phyloP scores from a whole-genome alignment of 1,284 basidiomycete species.

The Schizopora paradoxa region DNA sequence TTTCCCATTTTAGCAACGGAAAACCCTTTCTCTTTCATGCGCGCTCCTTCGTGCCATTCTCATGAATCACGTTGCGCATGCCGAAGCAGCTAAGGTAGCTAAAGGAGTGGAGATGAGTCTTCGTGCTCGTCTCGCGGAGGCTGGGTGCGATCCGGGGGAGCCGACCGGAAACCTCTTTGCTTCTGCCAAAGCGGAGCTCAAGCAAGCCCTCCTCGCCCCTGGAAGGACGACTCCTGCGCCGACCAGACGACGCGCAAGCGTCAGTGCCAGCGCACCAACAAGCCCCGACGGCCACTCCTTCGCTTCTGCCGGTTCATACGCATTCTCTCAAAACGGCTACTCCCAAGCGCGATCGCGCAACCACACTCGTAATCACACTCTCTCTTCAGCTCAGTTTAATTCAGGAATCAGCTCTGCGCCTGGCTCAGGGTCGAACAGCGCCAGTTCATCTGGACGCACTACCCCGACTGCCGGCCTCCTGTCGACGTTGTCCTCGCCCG shows the following conservation, averaged over 20 bases:
- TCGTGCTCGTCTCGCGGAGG: conserved; percentile 57
- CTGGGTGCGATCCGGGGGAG: conserved; percentile 50
- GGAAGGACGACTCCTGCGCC: not conserved
- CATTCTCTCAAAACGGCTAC: too few relatives aligned
- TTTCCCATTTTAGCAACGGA: conserved; percentile 5
- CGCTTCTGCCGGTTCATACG: conserved; percentile 7
- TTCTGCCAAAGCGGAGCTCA: conserved; percentile 19
- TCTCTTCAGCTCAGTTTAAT: too few relatives aligned
- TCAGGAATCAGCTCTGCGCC: too few relatives aligned
- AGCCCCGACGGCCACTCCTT: conserved; percentile 14
- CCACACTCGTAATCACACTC: too few relatives aligned
- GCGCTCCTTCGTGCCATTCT: conserved; percentile 73
- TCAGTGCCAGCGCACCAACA: conserved; percentile 14
- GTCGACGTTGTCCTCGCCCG: conserved; percentile 1
- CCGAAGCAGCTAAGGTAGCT: conserved; percentile 61
- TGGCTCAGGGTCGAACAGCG: conserved; percentile 1
- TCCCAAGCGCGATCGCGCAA: too few relatives aligned
- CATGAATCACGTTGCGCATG: conserved; percentile 71
- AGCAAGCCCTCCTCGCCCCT: conserved; percentile 54
- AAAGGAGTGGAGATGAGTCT: conserved; percentile 55
- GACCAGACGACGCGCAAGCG: conserved; percentile 13
- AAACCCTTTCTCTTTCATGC: conserved; percentile 21
- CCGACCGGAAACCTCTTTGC: conserved; percentile 50
- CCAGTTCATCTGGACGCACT: conserved; percentile 12
- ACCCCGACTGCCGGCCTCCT: conserved; percentile 14